Evolutionary conservation across 2,329 filamentous ascomycete genomes (phyloP), one percentile per base, ranked within the genome.

Genomic region (Colletotrichum tofieldiae): DNA sequence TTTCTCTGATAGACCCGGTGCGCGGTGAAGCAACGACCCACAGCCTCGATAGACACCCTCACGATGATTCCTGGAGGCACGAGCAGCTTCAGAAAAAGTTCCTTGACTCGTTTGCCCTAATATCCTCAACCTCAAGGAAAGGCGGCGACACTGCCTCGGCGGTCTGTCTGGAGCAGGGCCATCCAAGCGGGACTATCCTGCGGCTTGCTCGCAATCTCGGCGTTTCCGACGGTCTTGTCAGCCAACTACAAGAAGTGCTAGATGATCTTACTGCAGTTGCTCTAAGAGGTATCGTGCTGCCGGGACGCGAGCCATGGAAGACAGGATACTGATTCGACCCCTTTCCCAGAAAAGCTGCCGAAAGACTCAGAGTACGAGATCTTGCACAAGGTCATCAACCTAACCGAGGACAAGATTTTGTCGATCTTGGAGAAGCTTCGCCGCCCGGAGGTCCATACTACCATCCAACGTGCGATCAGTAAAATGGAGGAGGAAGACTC

Each of bases 101-200:
- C 39, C 77, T 80, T 1, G 80, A 81, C 67, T 81, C 80, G 12
- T 79, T 81, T 55, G 79, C 80, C 1, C 71, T 81, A 32, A 69
- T 81, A 7, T 80, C 76, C 65, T 77, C 79, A 9, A 79, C 76
- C 0, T 75, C 77, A 0, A 72, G 58, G 23, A 47, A 61, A 45
- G 72, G 76, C 45, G 47, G 73, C 3, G 65, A 78, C 35, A 79
- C 76, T 29, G 79, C 79, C 7, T 77, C 80, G 5, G 80, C 79
- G 37, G 79, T 78, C 2, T 79, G 78, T 59, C 65, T 81, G 67
- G 79, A 81, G 72, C 75, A 76, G 58, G 64, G 68, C 29, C 47
- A 56, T 23, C 75, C 76, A 29, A 66, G 51, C 49, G 78, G 75
- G 9, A 76, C 74, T n/a, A 67, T 78, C 3, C 43, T 79, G 62